Percentiles rank a stretch among this genome's conserved stretches.
Evolutionary conservation across 1,284 basidiomycete species (phyloP).

Genomic region (Marasmius sp.): DNA sequence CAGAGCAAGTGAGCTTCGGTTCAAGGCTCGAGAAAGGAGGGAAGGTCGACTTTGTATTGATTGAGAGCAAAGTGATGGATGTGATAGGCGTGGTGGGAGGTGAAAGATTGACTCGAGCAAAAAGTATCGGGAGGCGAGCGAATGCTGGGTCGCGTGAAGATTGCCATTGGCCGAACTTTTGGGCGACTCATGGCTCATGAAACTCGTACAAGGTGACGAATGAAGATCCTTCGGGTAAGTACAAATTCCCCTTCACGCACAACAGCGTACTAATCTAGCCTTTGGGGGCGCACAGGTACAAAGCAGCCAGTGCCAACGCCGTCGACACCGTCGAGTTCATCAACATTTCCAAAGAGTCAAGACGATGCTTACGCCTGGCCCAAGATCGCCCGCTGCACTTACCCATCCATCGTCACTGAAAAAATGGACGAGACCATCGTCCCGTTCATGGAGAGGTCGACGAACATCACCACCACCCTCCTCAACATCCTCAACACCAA

Average conservation of each 20-base stretch:
- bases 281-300: constrained; percentile 38
- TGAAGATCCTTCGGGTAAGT: constrained; percentile 53
- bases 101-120: too few relatives aligned
- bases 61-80: too few relatives aligned
- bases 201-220: constrained; percentile 58
- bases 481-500: constrained; percentile 48
- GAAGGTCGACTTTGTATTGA: too few relatives aligned
- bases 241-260: not conserved
- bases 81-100: too few relatives aligned
- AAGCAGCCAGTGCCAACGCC: constrained; percentile 48
- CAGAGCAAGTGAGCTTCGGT: too few relatives aligned
- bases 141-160: too few relatives aligned
- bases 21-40: too few relatives aligned
- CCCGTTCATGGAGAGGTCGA: constrained; percentile 48
- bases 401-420: constrained; percentile 44
- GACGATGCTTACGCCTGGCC: constrained; percentile 55
- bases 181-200: too few relatives aligned
- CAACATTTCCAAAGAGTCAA: constrained; percentile 53
- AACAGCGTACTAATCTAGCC: not conserved
- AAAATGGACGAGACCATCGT: constrained; percentile 40
- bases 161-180: too few relatives aligned
- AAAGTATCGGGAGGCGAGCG: too few relatives aligned
- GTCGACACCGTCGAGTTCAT: constrained; percentile 57
- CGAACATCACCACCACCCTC: constrained; percentile 44
- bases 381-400: constrained; percentile 39